Conservation (phyloP, 106 monocot genomes). For the Vanilla planifolia region DNA sequence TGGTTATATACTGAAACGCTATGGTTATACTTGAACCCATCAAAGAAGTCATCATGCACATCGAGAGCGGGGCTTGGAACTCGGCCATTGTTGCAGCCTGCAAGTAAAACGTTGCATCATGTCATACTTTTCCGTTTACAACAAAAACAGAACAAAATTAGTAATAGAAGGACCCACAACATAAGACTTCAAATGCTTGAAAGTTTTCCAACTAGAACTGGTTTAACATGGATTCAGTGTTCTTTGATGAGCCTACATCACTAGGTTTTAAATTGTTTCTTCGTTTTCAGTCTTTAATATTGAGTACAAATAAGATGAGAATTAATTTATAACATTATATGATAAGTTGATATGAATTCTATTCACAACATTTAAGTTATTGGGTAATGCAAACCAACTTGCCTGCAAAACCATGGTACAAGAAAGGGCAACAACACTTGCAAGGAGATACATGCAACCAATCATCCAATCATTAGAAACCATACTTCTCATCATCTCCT, state of each 20-base stretch:
- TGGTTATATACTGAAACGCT: conserved; percentile 14
- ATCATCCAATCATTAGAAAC: conserved; percentile 38
- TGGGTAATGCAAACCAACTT: neutral
- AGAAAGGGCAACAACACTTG: conserved; percentile 28
- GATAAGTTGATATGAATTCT: neutral
- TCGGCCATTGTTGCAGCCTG: conserved; percentile 51
- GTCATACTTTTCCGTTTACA: neutral
- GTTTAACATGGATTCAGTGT: too few relatives aligned
- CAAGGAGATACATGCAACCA: conserved; percentile 51
- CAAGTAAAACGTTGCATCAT: neutral
- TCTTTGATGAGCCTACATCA: too few relatives aligned
- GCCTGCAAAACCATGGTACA: conserved; percentile 52
- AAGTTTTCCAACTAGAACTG: too few relatives aligned
- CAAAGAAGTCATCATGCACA: conserved; percentile 19
- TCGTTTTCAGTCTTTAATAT: too few relatives aligned
- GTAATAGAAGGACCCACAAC: neutral
- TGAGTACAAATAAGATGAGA: neutral
- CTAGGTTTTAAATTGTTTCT: too few relatives aligned
- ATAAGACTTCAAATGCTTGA: too few relatives aligned
- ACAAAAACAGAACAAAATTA: neutral
- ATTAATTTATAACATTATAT: neutral
- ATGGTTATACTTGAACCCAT: conserved; percentile 39
- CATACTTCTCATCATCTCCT: conserved; percentile 1
- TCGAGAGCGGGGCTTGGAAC: conserved; percentile 55
- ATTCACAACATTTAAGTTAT: too few relatives aligned